phyloP scores from a whole-genome alignment of 2,329 filamentous ascomycete species.

The Nigrospora oryzae region DNA sequence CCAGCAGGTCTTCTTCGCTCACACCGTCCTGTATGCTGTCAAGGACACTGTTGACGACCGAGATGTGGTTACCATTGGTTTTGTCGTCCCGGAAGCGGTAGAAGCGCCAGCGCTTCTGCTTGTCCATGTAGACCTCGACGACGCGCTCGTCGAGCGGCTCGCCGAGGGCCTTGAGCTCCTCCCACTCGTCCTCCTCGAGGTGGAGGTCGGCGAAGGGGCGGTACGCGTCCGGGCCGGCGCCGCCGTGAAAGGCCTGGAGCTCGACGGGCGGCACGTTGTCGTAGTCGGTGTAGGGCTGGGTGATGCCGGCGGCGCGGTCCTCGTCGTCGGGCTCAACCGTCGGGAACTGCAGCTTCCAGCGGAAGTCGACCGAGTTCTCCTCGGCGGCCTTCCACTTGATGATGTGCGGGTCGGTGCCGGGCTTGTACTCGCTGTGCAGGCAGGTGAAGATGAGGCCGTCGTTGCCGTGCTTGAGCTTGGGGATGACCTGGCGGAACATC shows the following conservation, averaged over 20 bases:
- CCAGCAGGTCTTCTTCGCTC: constrained; percentile 71
- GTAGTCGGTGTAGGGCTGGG: constrained; percentile 64
- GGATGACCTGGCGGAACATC: constrained; percentile 86
- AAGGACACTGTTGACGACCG: constrained; percentile 75
- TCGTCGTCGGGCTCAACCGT: constrained; percentile 56
- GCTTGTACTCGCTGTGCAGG: constrained; percentile 73
- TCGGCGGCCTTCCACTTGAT: constrained; percentile 96
- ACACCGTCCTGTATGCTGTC: constrained; percentile 85
- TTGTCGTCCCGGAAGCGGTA: constrained; percentile 93
- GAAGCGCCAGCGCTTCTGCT: constrained; percentile 69
- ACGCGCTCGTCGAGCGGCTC: constrained; percentile 80
- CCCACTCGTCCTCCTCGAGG: constrained; percentile 74
- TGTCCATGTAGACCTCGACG: constrained; percentile 82
- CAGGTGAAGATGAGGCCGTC: constrained; percentile 99
- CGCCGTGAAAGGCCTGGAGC: constrained; percentile 61
- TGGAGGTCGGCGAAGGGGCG: constrained; percentile 58
- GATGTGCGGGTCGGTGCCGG: constrained; percentile 87
- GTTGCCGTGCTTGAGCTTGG: constrained; percentile 81
- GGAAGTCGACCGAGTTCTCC: constrained; percentile 94
- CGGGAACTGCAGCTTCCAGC: constrained; percentile 70
- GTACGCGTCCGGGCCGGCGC: constrained; percentile 44
- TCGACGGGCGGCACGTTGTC: constrained; percentile 68
- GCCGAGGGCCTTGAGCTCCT: constrained; percentile 62
- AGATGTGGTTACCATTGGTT: constrained; percentile 79
- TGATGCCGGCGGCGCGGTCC: constrained; percentile 59